A percentile compares a stretch with the other conserved stretches of the same genome.
Evolutionary conservation across 169 alveolate genomes (phyloP).

Genomic region (Eimeria praecox): DNA sequence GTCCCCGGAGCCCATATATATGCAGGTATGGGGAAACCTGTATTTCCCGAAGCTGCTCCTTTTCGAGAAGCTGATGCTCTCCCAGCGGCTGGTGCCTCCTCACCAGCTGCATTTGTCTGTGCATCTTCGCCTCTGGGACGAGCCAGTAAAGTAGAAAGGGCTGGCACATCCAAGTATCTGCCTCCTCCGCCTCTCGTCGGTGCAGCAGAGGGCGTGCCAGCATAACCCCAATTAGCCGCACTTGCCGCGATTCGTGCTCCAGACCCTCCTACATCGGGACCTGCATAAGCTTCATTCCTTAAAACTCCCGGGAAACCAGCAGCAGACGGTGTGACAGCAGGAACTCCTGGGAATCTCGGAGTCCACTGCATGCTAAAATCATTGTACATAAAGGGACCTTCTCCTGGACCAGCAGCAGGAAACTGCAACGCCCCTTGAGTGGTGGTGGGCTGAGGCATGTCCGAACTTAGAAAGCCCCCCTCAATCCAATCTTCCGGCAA

Average conservation of each 20-base stretch:
- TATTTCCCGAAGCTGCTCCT: too few relatives aligned
- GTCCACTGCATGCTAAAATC: background rate
- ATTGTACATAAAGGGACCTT: background rate
- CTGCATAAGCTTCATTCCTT: background rate
- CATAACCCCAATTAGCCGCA: background rate
- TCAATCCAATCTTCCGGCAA: slow-evolving; percentile 54
- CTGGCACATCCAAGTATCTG: background rate
- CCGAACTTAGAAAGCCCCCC: background rate
- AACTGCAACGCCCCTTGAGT: background rate
- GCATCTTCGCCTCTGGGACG: background rate
- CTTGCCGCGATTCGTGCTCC: background rate
- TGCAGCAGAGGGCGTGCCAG: background rate
- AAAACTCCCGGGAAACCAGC: background rate
- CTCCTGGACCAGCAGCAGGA: background rate
- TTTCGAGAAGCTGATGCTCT: too few relatives aligned
- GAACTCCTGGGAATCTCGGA: background rate
- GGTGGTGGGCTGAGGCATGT: background rate
- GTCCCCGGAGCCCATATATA: background rate
- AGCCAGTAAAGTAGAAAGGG: too few relatives aligned
- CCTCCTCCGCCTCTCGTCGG: background rate
- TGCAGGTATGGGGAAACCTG: background rate
- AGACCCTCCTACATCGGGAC: background rate
- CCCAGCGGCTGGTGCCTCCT: too few relatives aligned
- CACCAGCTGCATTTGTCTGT: background rate
- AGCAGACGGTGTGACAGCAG: background rate